Evolutionary conservation across 345 rosid genomes (phyloP), one percentile per base, ranked within the genome.

Genomic region (Tarenaya hassleriana): DNA sequence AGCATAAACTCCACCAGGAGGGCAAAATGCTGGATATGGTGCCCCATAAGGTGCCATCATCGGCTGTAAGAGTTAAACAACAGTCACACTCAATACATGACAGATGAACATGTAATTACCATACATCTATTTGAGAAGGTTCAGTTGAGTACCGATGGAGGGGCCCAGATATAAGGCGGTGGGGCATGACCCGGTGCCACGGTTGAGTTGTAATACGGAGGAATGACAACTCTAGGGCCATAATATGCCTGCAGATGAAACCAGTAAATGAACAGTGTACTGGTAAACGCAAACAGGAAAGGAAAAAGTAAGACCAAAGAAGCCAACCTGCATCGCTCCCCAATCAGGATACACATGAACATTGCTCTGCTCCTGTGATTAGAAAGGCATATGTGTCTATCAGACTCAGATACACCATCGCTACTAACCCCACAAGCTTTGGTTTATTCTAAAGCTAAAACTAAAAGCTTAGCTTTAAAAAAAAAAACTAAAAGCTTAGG

Each of bases 81-180:
- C n/a, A 63, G 18, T 41, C 38, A 40, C 33, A 58, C 51, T 46
- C 38, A 14, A 56, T 16, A 29, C 47, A 37, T 37, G 11, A 16
- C 42, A 12, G 5, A 11, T 33, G n/a, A 12, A 37, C n/a, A 37
- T 37, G n/a, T 33, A 54, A 37, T 31, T 42, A 33, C 18, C 13
- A 47, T 10, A 55, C 3, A 38, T 24, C 4, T 4, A 53, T 38
- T 20, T n/a, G n/a, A 1, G 1, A 35, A 51, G 47, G n/a, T 32
- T 27, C 39, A 18, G 16, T 37, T 20, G 31, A 62, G 32, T 82
- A 84, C 96, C 89, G 84, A 89, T 0, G 88, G 82, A 21, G 90
- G 81, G 14, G 71, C 87, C 98, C 98, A 91, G 84, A 84, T 76
- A 56, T 84, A 91, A 60, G 81, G 90, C 5, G 92, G 86, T 47